Evolutionary conservation across 2,329 filamentous ascomycete genomes (phyloP).

Genomic region (Anthostomella pinea): DNA sequence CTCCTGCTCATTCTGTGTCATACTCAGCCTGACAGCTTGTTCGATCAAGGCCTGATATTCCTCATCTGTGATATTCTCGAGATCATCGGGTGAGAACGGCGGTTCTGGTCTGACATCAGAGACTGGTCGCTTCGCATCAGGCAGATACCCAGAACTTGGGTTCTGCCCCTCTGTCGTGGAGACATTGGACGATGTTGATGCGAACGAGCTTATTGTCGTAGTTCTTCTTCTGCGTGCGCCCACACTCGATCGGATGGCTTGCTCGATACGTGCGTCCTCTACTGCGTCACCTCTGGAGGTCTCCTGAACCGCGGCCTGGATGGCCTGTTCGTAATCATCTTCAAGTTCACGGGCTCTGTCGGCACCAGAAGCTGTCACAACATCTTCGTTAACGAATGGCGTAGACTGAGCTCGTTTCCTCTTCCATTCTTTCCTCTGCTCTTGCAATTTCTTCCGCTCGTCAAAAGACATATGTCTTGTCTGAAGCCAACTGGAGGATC

Average conservation of each 20-base stretch:
- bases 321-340: slow-evolving; percentile 68
- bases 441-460: slow-evolving; percentile 49
- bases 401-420: slow-evolving; percentile 28
- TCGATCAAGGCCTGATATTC: slow-evolving; percentile 57
- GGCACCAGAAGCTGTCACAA: slow-evolving; percentile 12
- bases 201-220: slow-evolving; percentile 18
- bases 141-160: slow-evolving; percentile 13
- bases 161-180: slow-evolving; percentile 11
- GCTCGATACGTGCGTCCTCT: slow-evolving; percentile 70
- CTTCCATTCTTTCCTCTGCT: slow-evolving; percentile 45
- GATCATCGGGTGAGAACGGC: slow-evolving; percentile 32
- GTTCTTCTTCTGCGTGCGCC: slow-evolving; percentile 44
- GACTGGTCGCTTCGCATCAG: slow-evolving; percentile 20
- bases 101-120: slow-evolving; percentile 8
- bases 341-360: slow-evolving; percentile 36
- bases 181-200: slow-evolving; percentile 13
- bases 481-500: slow-evolving; percentile 49
- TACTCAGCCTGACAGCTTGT: slow-evolving; percentile 52
- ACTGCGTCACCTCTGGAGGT: slow-evolving; percentile 67
- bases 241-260: slow-evolving; percentile 71
- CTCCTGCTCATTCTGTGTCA: slow-evolving; percentile 31
- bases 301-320: slow-evolving; percentile 64
- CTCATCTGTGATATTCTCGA: slow-evolving; percentile 49
- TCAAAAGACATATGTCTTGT: slow-evolving; percentile 48
- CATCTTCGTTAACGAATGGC: slow-evolving; percentile 19